phyloP scores from a whole-genome alignment of 371 early-diverging fungal species.

The Zychaea mexicana region DNA sequence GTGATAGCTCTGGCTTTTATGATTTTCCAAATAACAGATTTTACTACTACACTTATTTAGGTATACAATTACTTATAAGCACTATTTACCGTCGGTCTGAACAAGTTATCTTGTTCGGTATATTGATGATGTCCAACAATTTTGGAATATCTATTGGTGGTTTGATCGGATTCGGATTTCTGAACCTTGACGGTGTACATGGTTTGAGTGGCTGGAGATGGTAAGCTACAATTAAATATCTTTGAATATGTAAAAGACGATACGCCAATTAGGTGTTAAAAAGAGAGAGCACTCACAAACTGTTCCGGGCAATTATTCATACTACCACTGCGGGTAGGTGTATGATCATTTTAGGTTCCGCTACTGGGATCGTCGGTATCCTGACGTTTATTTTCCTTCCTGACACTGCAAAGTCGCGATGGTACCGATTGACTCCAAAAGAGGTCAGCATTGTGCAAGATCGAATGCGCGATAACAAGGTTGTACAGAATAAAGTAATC shows the following conservation, averaged over 20 bases:
- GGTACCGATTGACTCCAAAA: constrained; percentile 18
- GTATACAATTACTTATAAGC: constrained; percentile 12
- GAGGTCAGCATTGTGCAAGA: constrained; percentile 33
- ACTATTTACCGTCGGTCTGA: constrained; percentile 23
- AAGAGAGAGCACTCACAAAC: no score
- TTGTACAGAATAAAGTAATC: constrained; percentile 22
- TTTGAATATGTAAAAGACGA: neutral
- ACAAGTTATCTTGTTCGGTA: constrained; percentile 29
- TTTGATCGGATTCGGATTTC: constrained; percentile 59
- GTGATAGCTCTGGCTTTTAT: no score
- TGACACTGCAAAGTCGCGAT: constrained; percentile 30
- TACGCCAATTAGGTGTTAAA: neutral
- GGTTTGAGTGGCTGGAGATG: constrained; percentile 58
- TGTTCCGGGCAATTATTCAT: neutral
- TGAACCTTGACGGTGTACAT: constrained; percentile 36
- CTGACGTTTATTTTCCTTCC: constrained; percentile 27
- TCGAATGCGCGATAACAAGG: constrained; percentile 27
- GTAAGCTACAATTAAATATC: constrained; percentile 22
- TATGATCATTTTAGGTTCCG: constrained; percentile 32
- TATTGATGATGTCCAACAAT: constrained; percentile 25
- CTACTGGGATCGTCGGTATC: constrained; percentile 17
- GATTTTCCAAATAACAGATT: constrained; percentile 18
- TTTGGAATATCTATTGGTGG: constrained; percentile 45
- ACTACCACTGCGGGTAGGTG: constrained; percentile 15
- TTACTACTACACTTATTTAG: constrained; percentile 7